Evolutionary conservation across 2,329 filamentous ascomycete species (phyloP).

Genomic region (Fusarium sp.): DNA sequence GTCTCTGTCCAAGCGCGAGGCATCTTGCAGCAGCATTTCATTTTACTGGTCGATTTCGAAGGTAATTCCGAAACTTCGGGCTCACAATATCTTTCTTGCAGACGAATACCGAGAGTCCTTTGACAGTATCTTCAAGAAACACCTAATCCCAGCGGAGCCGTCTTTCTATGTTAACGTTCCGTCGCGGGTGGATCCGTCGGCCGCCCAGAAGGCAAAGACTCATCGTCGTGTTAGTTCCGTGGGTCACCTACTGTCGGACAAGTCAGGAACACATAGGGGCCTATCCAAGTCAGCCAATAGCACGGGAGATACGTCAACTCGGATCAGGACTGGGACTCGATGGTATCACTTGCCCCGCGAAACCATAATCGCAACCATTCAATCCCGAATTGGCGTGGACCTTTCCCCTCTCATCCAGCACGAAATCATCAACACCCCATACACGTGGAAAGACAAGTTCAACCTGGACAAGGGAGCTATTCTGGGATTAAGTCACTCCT

Average conservation of each 20-base stretch:
- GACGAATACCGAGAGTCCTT: constrained; percentile 80
- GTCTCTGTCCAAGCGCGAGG: constrained; percentile 60
- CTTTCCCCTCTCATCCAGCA: constrained; percentile 62
- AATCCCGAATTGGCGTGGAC: constrained; percentile 69
- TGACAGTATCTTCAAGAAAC: constrained; percentile 79
- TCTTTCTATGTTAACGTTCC: constrained; percentile 85
- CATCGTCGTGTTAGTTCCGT: constrained; percentile 77
- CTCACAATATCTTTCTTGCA: constrained; percentile 83
- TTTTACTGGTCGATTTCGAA: constrained; percentile 80
- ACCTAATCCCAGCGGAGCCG: constrained; percentile 74
- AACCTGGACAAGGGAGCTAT: constrained; percentile 83
- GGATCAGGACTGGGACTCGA: constrained; percentile 62
- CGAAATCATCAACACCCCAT: constrained; percentile 75
- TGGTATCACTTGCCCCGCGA: constrained; percentile 71
- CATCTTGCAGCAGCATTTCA: constrained; percentile 79
- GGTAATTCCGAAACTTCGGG: constrained; percentile 71
- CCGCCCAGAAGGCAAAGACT: constrained; percentile 73
- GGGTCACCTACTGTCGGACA: constrained; percentile 66
- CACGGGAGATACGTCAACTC: neutral
- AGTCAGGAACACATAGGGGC: constrained; percentile 26
- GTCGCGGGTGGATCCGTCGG: constrained; percentile 74
- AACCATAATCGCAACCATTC: constrained; percentile 71
- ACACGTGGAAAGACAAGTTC: constrained; percentile 74
- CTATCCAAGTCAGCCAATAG: constrained; percentile 14
- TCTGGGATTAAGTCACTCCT: constrained; percentile 76